phyloP scores from a whole-genome alignment of 148 eudicot species.

The Fagopyrum esculentum region DNA sequence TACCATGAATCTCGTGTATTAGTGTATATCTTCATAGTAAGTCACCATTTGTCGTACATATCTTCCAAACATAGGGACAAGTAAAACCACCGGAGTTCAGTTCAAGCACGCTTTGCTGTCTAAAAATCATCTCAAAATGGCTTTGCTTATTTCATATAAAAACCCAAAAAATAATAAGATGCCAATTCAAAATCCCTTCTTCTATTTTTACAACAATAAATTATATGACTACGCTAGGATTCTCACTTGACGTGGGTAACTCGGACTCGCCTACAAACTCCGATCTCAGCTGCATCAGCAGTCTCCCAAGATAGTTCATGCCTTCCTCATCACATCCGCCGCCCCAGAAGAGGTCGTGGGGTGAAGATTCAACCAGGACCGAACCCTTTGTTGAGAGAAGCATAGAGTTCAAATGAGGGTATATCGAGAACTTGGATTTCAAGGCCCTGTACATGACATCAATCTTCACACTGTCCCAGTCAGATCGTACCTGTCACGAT shows the following conservation, averaged over 20 bases:
- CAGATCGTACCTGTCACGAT: conserved; percentile 56
- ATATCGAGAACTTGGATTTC: conserved; percentile 75
- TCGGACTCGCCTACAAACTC: conserved; percentile 58
- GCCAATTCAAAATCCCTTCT: background rate
- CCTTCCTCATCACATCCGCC: conserved; percentile 99
- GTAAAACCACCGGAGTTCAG: no score
- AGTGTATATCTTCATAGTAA: background rate
- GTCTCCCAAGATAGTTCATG: conserved; percentile 83
- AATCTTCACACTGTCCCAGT: conserved; percentile 76
- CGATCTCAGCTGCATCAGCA: conserved; percentile 84
- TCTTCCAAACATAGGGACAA: background rate
- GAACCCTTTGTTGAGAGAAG: conserved; percentile 67
- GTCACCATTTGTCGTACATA: background rate
- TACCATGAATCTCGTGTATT: no score
- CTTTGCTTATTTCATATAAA: background rate
- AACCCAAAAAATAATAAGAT: conserved; percentile 4
- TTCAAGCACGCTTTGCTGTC: background rate
- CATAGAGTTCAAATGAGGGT: conserved; percentile 75
- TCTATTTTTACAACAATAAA: background rate
- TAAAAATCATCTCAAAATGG: background rate
- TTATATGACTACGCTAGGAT: conserved; percentile 5
- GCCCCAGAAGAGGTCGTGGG: conserved; percentile 96
- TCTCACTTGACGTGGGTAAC: conserved; percentile 21
- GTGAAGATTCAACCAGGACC: conserved; percentile 88
- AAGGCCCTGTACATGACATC: conserved; percentile 79